phyloP scores from a whole-genome alignment of 2,329 filamentous ascomycete species.

The Emericellopsis atlantica region DNA sequence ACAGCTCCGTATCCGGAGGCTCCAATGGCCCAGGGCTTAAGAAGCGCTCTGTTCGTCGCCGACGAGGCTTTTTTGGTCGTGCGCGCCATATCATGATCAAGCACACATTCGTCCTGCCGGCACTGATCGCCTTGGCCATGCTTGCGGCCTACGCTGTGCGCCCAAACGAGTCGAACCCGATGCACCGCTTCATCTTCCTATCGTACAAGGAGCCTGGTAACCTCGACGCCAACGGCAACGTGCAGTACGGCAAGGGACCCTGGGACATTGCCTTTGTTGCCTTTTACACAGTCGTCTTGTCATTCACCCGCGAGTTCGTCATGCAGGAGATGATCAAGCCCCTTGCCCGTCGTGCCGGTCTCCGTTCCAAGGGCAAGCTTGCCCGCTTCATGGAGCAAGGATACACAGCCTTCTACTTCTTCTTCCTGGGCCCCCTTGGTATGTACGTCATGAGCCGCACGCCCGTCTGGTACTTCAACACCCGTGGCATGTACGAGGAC shows the following conservation, averaged over 20 bases:
- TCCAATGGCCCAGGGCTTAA: neutral
- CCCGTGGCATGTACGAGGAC: constrained; percentile 73
- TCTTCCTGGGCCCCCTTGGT: constrained; percentile 67
- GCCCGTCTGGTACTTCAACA: constrained; percentile 96
- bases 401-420: constrained; percentile 90
- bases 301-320: constrained; percentile 88
- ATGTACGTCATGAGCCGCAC: constrained; percentile 84
- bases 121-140: constrained; percentile 53
- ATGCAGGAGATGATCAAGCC: constrained; percentile 85
- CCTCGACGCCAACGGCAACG: constrained; percentile 24
- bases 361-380: constrained; percentile 62
- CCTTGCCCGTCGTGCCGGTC: constrained; percentile 55
- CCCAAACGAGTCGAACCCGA: constrained; percentile 64
- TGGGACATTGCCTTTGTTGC: constrained; percentile 77
- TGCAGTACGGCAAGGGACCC: constrained; percentile 78
- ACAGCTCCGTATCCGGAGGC: constrained; percentile 2
- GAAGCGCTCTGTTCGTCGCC: constrained; percentile 39
- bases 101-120: constrained; percentile 53
- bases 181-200: constrained; percentile 76
- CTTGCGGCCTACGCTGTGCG: constrained; percentile 60
- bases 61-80: constrained; percentile 32
- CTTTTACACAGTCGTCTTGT: constrained; percentile 83
- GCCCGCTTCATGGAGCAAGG: constrained; percentile 91
- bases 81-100: constrained; percentile 44
- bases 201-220: constrained; percentile 59